These are phyloP conservation scores for Sclerotinia spermophila DNA, from an alignment of 2,329 filamentous ascomycete species.

Conservation along the genomic window DNA sequence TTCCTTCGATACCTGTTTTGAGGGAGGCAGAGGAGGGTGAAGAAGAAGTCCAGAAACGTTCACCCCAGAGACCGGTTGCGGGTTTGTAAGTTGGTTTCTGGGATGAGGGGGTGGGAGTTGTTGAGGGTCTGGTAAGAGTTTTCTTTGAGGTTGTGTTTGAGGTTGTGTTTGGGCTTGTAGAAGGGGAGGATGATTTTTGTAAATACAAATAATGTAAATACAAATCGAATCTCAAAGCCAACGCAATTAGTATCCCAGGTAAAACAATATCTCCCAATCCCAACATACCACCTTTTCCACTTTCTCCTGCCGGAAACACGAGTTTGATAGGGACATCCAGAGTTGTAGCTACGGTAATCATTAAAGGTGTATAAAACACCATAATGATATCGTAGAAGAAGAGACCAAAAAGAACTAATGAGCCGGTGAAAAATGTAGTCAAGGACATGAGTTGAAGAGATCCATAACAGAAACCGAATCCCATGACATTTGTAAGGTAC, in stretches of 20 bases:
- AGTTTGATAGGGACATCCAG: slow-evolving; percentile 93
- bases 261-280: slow-evolving; percentile 93
- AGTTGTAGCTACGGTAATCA: slow-evolving; percentile 82
- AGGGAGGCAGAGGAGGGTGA: neutral
- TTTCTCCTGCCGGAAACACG: slow-evolving; percentile 55
- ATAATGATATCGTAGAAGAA: slow-evolving; percentile 96
- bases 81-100: slow-evolving; percentile 46
- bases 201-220: slow-evolving; percentile 76
- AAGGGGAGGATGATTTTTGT: slow-evolving; percentile 42
- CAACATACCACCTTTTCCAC: slow-evolving; percentile 72
- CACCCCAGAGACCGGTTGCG: slow-evolving; percentile 74
- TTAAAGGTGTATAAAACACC: slow-evolving; percentile 83
- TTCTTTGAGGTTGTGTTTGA: neutral
- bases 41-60: slow-evolving; percentile 68
- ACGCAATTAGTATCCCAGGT: slow-evolving; percentile 83
- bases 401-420: slow-evolving; percentile 69
- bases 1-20: slow-evolving; percentile 21
- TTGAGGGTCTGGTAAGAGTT: slow-evolving; percentile 24
- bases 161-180: neutral
- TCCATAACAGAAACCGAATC: slow-evolving; percentile 81
- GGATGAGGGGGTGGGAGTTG: slow-evolving; percentile 38
- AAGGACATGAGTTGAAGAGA: slow-evolving; percentile 82
- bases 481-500: slow-evolving; percentile 75
- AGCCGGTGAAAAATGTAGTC: slow-evolving; percentile 80
- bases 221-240: slow-evolving; percentile 88